Base-by-base conservation (phyloP, 2,329 filamentous ascomycete species). In the Fusarium sp. region DNA sequence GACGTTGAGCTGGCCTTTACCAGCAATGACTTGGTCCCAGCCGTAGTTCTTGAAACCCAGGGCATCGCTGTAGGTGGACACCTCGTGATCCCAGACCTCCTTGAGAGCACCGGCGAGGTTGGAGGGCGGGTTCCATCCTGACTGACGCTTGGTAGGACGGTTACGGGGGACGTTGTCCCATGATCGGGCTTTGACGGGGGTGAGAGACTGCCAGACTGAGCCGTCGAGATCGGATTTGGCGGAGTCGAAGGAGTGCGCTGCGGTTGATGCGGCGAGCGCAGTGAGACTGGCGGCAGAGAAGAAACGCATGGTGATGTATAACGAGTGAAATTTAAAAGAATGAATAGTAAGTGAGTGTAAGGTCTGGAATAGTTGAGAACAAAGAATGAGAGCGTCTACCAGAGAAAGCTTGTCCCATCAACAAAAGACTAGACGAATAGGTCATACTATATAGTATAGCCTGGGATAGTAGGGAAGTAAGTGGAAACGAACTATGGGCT, bases 11-110 rank as follows among this genome's bases (percentile, higher is more conserved):
- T 64, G 71, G 76, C 68, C 80, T 59, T 75, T 67, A 35, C 62
- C 71, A 10, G 73, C 75, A 2, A 77, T 73, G 22, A 78, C 55
- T 47, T 78, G 76, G 9, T 78, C 76, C 76, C 76, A 78, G 17
- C 75, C 75, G 33, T 75, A 78, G 73, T 77, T 78, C 61, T 74
- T 76, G 66, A 78, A 78, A 3, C 65, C 64, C 48, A 60, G 58
- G 56, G 51, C 69, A 7, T 73, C 55, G 39, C 56, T 61, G 57
- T 78, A 77, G 11, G 76, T 76, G 45, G 62, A 14, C 35, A 66
- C 41, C 61, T 72, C 70, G 59, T 78, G 75, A 5, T 76, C 71
- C 76, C 76, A 78, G 14, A 77, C 75, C 52, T 77, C 63, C 26
- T 72, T 75, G n/a, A 78, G 65, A 3, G 75, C 68, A 0, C 35